Evolutionary conservation across 2,329 filamentous ascomycete genomes (phyloP), one percentile per base, ranked within the genome.

Genomic region (Phyllosticta citribraziliensis): DNA sequence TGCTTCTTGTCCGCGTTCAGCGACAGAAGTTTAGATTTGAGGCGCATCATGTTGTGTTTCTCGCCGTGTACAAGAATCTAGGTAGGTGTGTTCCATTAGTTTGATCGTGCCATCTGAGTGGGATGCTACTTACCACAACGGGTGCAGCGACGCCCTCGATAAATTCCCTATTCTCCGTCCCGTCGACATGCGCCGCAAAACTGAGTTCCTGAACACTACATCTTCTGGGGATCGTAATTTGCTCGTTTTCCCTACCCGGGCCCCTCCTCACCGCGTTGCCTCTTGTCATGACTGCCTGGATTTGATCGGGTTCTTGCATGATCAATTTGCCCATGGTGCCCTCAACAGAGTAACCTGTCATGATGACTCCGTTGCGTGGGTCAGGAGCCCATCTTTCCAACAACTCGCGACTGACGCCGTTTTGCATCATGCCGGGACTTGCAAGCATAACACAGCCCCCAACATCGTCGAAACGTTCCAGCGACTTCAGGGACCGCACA

Each of bases 321-420:
- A 99, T 89, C 68, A 94, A 86, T 74, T 96, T 93, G 3, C 91
- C 94, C 93, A 99, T 97, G 0, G 94, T 99, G 5, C 94, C 94
- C 75, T 99, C 94, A 8, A 99, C 93, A 64, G 91, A 97, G 77
- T 99, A 99, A 71, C 94, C 94, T 0, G 94, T 99, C 74, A 99
- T 96, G 67, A 99, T 89, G 52, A 99, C 91, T n/a, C 93, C 94
- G 70, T 99, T 99, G 73, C 94, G 92, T 65, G 94, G 88, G 74
- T 90, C 96, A 0, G 94, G 94, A 1, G 93, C 93, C 94, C 94
- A 99, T 68, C 93, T 80, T 77, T 99, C 94, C 4, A 99, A 82
- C 10, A 99, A 79, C 72, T 97, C 91, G 72, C 94, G 83, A 69
- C 91, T 96, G 19, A 96, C 93, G 57, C 94, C 94, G 62, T 93